These are phyloP conservation scores for Pichia sp. DNA, from an alignment of 1,139 yeast genomes.

Conservation along the genomic window DNA sequence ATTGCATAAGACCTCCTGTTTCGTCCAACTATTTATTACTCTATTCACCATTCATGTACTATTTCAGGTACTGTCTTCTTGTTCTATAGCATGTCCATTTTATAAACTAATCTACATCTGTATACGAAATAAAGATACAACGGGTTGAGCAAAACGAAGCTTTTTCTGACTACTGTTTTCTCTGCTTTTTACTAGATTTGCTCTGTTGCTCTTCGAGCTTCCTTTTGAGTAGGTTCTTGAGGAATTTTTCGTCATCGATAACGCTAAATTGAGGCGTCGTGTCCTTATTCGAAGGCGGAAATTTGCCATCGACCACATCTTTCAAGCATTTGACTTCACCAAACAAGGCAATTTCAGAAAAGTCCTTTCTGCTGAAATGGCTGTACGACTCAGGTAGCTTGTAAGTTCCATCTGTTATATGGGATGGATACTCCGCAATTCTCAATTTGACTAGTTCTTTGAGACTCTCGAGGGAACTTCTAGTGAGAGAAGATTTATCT, in stretches of 20 bases:
- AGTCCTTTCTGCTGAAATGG: constrained; percentile 31
- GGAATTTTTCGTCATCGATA: constrained; percentile 55
- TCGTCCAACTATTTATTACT: neutral
- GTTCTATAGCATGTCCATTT: neutral
- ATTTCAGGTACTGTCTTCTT: neutral
- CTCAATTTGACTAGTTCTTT: constrained; percentile 35
- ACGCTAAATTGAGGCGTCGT: constrained; percentile 29
- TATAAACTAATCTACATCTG: neutral
- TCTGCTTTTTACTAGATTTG: constrained; percentile 22
- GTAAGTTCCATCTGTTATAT: constrained; percentile 14
- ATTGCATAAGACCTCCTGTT: constrained; percentile 30
- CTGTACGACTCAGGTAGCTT: constrained; percentile 18
- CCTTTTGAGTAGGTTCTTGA: constrained; percentile 54
- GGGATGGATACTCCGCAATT: constrained; percentile 40
- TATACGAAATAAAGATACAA: neutral
- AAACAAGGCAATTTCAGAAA: constrained; percentile 53
- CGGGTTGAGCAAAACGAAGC: neutral
- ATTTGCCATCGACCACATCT: constrained; percentile 17
- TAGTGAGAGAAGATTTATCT: constrained; percentile 38
- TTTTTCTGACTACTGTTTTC: constrained; percentile 9
- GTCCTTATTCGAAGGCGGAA: constrained; percentile 18
- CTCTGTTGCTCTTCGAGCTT: constrained; percentile 32
- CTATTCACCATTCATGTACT: neutral
- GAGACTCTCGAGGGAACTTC: constrained; percentile 34
- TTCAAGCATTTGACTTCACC: constrained; percentile 49